phyloP scores from a whole-genome alignment of 345 rosid genomes.

The Murraya paniculata region DNA sequence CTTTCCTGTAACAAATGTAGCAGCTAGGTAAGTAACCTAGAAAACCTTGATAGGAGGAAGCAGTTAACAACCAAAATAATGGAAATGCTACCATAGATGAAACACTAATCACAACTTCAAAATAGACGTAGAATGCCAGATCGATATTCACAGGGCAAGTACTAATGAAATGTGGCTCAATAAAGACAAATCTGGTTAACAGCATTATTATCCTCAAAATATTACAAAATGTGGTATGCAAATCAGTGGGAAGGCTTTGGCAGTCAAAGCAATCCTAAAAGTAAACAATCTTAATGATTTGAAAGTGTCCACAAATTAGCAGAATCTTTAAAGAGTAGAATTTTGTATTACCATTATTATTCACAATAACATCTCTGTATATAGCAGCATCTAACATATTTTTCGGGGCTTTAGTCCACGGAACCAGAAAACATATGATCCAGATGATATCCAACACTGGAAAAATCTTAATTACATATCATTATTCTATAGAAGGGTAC shows the following conservation, averaged over 20 bases:
- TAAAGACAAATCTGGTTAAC: not conserved
- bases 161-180: not conserved
- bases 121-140: not conserved
- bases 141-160: not conserved
- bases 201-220: not conserved
- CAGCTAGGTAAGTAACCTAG: slow-evolving; percentile 1
- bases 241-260: not conserved
- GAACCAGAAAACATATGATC: not conserved
- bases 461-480: not conserved
- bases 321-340: not conserved
- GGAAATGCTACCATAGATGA: not conserved
- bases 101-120: not conserved
- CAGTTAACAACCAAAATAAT: not conserved
- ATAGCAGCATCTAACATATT: not conserved
- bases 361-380: not conserved
- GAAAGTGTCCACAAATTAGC: not conserved
- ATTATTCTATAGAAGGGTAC: not conserved
- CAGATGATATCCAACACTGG: not conserved
- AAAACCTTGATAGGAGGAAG: not conserved
- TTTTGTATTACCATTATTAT: not conserved
- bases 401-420: not conserved
- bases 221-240: slow-evolving; percentile 1
- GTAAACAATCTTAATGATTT: not conserved
- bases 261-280: not conserved
- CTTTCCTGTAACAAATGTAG: slow-evolving; percentile 49